Evolutionary conservation across 805 yeast species (phyloP), one percentile per base, ranked within the genome.

Genomic region (Candida pseudoglaebosa): DNA sequence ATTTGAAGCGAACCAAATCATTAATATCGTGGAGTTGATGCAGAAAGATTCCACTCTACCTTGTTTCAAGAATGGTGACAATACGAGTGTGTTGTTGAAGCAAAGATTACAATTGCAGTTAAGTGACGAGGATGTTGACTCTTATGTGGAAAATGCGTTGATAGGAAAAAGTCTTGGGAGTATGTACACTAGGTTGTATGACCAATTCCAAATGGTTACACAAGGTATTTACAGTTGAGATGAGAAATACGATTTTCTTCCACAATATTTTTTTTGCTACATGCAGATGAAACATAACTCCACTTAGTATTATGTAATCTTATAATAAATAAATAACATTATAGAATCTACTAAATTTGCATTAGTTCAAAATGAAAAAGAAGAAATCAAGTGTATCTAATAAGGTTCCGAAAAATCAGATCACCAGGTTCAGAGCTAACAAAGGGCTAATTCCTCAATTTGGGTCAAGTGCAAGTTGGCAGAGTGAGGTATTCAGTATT

Each of bases 11-110:
- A 90, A 83, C 34, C 84, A 81, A 38, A 65, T 93, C 18, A 73
- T 91, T 1, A 77, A 82, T 19, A 76, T 93, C 73, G 96, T 95
- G 40, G 96, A 89, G 46, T 70, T 93, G 48, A 93, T 93, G 99
- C 95, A 86, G 54, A 82, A 81, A 48, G 96, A 91, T 47, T 88
- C 96, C 6, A 73, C 71, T 34, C 71, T 91, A 38, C 98, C 99
- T 1, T 93, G 99, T 56, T 93, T 93, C 67, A 82, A 80, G 42
- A 85, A 84, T 30, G 96, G 97, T 0, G 85, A 78, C 6, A 80
- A 84, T 37, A 90, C 98, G 0, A 80, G 93, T 37, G 77, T 78
- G 12, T 80, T 84, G 41, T 62, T 93, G 44, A 75, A 77, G 39
- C 96, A 89, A 57, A 71, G 99, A 53, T 77, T 90, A 48, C 96